Evolutionary conservation across 169 alveolate species (phyloP), one percentile per base, ranked within the genome.

Genomic region (Cryptosporidium sp.): DNA sequence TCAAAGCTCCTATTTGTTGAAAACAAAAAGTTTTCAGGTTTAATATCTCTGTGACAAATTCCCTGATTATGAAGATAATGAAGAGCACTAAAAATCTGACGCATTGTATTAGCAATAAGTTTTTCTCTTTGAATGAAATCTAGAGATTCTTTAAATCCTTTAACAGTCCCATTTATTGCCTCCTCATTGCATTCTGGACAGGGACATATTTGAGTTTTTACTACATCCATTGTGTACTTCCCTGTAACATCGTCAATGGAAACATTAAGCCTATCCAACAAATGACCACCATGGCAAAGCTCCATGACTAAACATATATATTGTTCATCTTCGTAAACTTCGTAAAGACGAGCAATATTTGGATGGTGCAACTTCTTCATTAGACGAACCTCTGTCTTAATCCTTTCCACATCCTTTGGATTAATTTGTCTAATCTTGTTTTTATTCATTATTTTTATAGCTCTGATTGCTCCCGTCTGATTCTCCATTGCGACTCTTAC

Each of bases 11-110:
- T 85, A 71, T 80, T 84, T 12, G 84, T 91, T 37, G 92, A 92
- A 84, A 91, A 94, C 89, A 95, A 93, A 61, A 92, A 94, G 84
- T 95, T 95, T 73, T 95, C 96, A 0, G 96, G 96, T 71, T 94
- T 94, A 58, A 94, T 80, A 48, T 95, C 96, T 50, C 96, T 84
- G 68, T 94, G 97, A 10, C 92, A 92, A 31, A 94, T 93, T 26
- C 84, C 91, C 45, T 93, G 92, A 16, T 84, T 86, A 89, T 95
- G 97, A 67, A 95, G 85, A 75, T 95, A 95, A 58, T 91, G 91
- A 35, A 94, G 93, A 6, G 97, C 97, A 67, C 85, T 85, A 69
- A 95, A 93, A 84, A 95, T 85, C 73, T 93, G 94, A 41, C 92
- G 71, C 85, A 93, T 92, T 26, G 93, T 85, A 23, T 35, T 29